phyloP scores from a whole-genome alignment of 2,329 filamentous ascomycete species.

The Paraphaeosphaeria sporulosa region DNA sequence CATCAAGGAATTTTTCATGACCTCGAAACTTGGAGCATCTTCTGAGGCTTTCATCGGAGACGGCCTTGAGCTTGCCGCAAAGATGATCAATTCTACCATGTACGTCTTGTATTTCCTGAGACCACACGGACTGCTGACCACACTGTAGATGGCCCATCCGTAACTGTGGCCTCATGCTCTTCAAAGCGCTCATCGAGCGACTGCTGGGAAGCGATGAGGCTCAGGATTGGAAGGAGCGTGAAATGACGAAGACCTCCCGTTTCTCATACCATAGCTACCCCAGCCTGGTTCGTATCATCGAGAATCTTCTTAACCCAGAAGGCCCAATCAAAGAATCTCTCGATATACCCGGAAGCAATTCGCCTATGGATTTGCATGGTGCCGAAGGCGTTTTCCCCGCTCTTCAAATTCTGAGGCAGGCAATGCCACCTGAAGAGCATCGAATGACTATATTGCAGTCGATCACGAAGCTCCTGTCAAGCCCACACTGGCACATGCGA shows the following conservation, averaged over 20 bases:
- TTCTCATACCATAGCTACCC: constrained; percentile 76
- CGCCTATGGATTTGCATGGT: constrained; percentile 44
- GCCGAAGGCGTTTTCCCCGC: constrained; percentile 80
- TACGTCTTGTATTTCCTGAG: constrained; percentile 51
- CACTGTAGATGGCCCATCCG: constrained; percentile 81
- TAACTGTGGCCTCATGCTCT: constrained; percentile 89
- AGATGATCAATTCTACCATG: constrained; percentile 79
- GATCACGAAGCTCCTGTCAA: constrained; percentile 70
- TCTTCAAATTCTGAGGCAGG: constrained; percentile 79
- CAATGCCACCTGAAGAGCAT: constrained; percentile 68
- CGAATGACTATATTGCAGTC: constrained; percentile 63
- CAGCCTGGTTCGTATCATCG: constrained; percentile 68
- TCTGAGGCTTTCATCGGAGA: constrained; percentile 78
- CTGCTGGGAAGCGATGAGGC: constrained; percentile 76
- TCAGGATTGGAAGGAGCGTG: constrained; percentile 64
- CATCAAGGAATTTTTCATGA: constrained; percentile 89
- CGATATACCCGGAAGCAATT: constrained; percentile 28
- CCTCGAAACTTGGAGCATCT: constrained; percentile 74
- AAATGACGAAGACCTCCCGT: constrained; percentile 54
- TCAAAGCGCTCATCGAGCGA: constrained; percentile 83
- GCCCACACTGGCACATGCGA: constrained; percentile 79
- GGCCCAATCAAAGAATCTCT: constrained; percentile 37
- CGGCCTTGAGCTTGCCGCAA: constrained; percentile 80
- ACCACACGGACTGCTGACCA: neutral
- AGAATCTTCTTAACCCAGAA: constrained; percentile 62